Evolutionary conservation across 1,284 basidiomycete genomes (phyloP).

Genomic region (Sanghuangporus sanghuang): DNA sequence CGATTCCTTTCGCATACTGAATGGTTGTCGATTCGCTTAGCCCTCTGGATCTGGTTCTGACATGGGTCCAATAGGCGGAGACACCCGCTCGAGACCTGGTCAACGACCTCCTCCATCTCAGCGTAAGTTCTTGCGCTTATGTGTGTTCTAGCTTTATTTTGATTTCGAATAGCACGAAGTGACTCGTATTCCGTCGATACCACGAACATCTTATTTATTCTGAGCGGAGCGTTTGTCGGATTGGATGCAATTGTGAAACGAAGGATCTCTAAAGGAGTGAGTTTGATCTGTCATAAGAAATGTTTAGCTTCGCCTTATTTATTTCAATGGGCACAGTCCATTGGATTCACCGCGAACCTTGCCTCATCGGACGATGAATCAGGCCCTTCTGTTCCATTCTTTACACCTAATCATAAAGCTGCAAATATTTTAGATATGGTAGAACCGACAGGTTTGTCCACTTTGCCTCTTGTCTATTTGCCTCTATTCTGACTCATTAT

Average conservation of each 20-base stretch:
- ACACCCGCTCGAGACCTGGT: slow-evolving; percentile 43
- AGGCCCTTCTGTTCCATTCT: slow-evolving; percentile 51
- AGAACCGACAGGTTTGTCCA: slow-evolving; percentile 53
- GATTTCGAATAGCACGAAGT: slow-evolving; percentile 43
- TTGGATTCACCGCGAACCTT: slow-evolving; percentile 80
- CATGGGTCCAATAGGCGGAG: slow-evolving; percentile 27
- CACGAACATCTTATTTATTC: slow-evolving; percentile 84
- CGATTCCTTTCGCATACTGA: not conserved
- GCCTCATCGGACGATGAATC: slow-evolving; percentile 33
- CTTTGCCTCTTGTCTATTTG: not conserved
- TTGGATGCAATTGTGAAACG: slow-evolving; percentile 78
- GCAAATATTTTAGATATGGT: slow-evolving; percentile 58
- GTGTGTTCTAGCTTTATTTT: not conserved
- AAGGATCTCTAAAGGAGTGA: slow-evolving; percentile 77
- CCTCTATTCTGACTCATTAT: not conserved
- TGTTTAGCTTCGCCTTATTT: not conserved
- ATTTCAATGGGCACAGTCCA: slow-evolving; percentile 49
- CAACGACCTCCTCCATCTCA: slow-evolving; percentile 28
- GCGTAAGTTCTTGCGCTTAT: slow-evolving; percentile 29
- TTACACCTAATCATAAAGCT: slow-evolving; percentile 61
- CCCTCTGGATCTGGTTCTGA: slow-evolving; percentile 4
- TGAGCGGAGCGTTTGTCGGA: slow-evolving; percentile 93
- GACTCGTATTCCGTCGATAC: slow-evolving; percentile 79
- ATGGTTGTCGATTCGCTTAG: not conserved
- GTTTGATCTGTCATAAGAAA: slow-evolving; percentile 25